Conservation (phyloP, 805 yeast genomes). For the Henningerozyma blattae region DNA sequence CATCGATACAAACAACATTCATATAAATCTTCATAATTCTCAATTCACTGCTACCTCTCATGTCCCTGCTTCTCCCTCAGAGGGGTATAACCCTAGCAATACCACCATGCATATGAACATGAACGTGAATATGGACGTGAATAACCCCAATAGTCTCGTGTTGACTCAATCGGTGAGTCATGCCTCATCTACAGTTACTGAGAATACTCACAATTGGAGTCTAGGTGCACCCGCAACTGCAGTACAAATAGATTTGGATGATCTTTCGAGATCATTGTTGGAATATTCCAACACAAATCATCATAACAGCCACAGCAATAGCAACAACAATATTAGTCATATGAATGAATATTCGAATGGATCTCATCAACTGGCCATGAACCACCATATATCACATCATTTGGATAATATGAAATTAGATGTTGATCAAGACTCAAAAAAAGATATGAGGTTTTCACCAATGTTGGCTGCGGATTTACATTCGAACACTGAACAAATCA, state of each 20-base stretch:
- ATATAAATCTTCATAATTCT: too few species aligned
- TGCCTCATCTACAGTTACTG: not conserved
- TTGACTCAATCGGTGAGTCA: not conserved
- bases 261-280: conserved; percentile 3
- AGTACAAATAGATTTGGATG: conserved; percentile 6
- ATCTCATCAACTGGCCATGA: too few species aligned
- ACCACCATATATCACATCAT: too few species aligned
- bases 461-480: conserved; percentile 5
- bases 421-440: not conserved
- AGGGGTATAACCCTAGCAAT: too few species aligned
- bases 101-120: too few species aligned
- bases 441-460: conserved; percentile 2
- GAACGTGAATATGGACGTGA: not conserved
- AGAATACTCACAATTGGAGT: not conserved
- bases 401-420: not conserved
- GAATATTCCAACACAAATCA: not conserved
- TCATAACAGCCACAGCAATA: not conserved
- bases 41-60: too few species aligned
- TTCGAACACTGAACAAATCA: not conserved
- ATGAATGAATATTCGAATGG: not conserved
- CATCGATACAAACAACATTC: too few species aligned
- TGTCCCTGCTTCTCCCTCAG: too few species aligned
- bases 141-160: not conserved
- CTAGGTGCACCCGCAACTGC: not conserved
- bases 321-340: not conserved